Conservation (phyloP, 2,329 filamentous ascomycete species). For the Massarina eburnea region DNA sequence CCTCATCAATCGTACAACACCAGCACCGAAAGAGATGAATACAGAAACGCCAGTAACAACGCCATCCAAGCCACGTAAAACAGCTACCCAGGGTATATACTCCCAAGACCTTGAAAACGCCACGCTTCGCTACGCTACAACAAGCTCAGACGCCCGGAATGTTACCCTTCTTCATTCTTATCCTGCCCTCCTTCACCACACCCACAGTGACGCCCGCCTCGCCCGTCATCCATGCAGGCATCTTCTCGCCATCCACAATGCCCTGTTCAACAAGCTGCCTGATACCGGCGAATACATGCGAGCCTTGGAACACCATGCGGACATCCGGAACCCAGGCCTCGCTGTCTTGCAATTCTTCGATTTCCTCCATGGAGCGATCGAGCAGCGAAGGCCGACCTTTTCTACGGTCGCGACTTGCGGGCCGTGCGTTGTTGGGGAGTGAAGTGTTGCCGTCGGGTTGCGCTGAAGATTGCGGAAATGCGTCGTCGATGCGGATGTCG, state of each 20-base stretch:
- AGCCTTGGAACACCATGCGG: conserved; percentile 70
- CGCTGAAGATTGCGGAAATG: conserved; percentile 29
- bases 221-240: conserved; percentile 91
- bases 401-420: conserved; percentile 22
- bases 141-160: conserved; percentile 23
- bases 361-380: conserved; percentile 35
- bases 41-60: too few species aligned
- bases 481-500: conserved; percentile 54
- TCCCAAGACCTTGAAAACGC: conserved; percentile 6
- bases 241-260: conserved; percentile 71
- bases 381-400: conserved; percentile 35
- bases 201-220: conserved; percentile 79
- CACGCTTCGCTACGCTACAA: not conserved
- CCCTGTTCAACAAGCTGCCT: conserved; percentile 76
- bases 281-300: conserved; percentile 79
- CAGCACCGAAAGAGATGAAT: too few species aligned
- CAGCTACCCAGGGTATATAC: conserved; percentile 1
- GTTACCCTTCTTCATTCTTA: conserved; percentile 43
- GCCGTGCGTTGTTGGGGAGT: conserved; percentile 13
- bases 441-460: conserved; percentile 17
- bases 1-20: too few species aligned
- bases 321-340: conserved; percentile 60
- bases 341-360: conserved; percentile 25
- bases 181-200: conserved; percentile 66
- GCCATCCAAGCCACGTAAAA: not conserved